Evolutionary conservation across 306 rosid genomes (phyloP).

Genomic region (Astragalus glycyphyllos): DNA sequence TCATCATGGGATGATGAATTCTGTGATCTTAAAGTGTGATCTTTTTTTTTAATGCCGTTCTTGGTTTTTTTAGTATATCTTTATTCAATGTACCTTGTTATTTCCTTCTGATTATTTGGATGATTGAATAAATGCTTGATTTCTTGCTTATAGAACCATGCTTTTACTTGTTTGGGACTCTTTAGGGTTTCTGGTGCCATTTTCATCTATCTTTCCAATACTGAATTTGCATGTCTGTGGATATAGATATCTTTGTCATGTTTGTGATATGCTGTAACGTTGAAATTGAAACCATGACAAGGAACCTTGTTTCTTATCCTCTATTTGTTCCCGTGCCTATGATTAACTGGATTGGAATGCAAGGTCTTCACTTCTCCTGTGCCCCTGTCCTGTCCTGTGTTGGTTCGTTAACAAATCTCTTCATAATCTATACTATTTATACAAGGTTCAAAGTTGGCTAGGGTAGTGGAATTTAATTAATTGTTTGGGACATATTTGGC

Average conservation of each 20-base stretch:
- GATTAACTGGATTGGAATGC: background rate
- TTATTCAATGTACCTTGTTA: constrained; percentile 14
- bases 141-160: constrained; percentile 24
- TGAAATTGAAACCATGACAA: constrained; percentile 33
- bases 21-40: background rate
- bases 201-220: background rate
- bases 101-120: background rate
- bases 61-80: background rate
- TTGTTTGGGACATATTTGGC: no score
- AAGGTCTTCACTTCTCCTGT: no score
- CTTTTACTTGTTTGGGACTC: constrained; percentile 13
- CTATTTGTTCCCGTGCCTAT: background rate
- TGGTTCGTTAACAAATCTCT: no score
- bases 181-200: constrained; percentile 26
- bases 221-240: constrained; percentile 22
- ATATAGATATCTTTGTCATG: constrained; percentile 1
- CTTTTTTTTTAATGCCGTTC: background rate
- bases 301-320: background rate
- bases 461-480: no score
- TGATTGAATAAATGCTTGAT: constrained; percentile 19
- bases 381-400: no score
- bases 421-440: no score
- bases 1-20: background rate
- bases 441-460: no score
- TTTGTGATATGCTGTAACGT: constrained; percentile 1